Percentiles rank a stretch among this genome's conserved stretches.
Conservation (phyloP, 805 yeast genomes). For the Sugiyamaella valdiviana region DNA sequence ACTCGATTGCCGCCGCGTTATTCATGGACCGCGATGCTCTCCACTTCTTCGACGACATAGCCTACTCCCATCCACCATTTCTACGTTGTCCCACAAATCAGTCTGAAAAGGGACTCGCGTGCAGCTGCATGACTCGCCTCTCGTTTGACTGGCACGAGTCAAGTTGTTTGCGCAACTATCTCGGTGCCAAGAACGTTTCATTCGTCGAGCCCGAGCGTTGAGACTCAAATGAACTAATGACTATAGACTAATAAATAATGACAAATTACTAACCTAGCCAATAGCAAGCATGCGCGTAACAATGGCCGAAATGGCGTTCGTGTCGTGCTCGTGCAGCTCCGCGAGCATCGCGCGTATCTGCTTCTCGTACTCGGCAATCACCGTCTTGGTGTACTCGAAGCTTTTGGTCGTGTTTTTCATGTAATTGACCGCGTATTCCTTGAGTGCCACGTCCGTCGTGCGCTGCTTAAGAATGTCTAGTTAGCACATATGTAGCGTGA, state of each 20-base stretch:
- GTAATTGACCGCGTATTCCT: slow-evolving; percentile 45
- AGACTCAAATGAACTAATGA: background rate
- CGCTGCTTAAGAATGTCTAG: slow-evolving; percentile 45
- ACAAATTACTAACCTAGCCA: background rate
- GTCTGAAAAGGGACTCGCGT: slow-evolving; percentile 37
- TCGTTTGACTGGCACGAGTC: slow-evolving; percentile 34
- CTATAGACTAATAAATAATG: background rate
- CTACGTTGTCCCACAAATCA: slow-evolving; percentile 64
- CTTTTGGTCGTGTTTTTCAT: slow-evolving; percentile 38
- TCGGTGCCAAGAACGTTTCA: slow-evolving; percentile 25
- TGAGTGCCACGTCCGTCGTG: slow-evolving; percentile 45
- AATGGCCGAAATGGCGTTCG: slow-evolving; percentile 7
- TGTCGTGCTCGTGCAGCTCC: slow-evolving; percentile 5
- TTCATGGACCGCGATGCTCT: slow-evolving; percentile 51
- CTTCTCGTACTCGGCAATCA: slow-evolving; percentile 26
- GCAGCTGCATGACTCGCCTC: slow-evolving; percentile 43
- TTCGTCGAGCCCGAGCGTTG: slow-evolving; percentile 1
- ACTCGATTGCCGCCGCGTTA: slow-evolving; percentile 65
- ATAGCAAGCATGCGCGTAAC: slow-evolving; percentile 15
- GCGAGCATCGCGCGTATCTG: slow-evolving; percentile 24
- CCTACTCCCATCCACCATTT: slow-evolving; percentile 62
- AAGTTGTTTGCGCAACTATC: slow-evolving; percentile 32
- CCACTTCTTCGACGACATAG: slow-evolving; percentile 69
- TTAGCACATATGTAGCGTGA: background rate
- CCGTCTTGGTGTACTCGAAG: slow-evolving; percentile 36